These are phyloP conservation scores for Leishmania tropica DNA, from an alignment of 208 protist species.

Conservation along the genomic window DNA sequence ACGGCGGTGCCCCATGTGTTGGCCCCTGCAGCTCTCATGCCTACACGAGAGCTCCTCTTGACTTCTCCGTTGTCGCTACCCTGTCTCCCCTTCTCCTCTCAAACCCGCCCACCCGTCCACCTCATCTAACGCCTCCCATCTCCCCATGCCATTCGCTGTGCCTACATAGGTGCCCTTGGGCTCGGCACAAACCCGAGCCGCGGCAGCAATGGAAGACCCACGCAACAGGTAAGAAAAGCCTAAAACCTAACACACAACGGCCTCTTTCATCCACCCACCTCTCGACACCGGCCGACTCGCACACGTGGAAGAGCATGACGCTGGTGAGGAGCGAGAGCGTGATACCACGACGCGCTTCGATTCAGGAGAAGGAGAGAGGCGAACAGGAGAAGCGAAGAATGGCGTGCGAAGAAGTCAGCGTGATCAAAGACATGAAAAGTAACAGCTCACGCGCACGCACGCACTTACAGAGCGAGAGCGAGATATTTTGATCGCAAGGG, in stretches of 20 bases:
- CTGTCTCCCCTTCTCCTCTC: not conserved
- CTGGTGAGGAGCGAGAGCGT: not conserved
- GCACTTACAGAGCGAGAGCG: not conserved
- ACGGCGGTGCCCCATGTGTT: not conserved
- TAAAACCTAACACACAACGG: too few relatives aligned
- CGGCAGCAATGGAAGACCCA: too few relatives aligned
- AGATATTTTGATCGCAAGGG: not conserved
- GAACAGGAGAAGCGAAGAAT: not conserved
- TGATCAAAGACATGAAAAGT: not conserved
- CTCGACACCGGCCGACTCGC: not conserved
- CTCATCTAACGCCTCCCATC: not conserved
- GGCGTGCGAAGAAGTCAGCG: not conserved
- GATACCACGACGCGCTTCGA: not conserved
- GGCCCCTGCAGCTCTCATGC: too few relatives aligned
- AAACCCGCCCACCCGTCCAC: not conserved
- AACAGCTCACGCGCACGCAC: not conserved
- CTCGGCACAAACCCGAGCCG: too few relatives aligned
- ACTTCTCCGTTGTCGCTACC: not conserved
- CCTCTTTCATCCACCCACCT: too few relatives aligned
- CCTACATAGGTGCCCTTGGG: too few relatives aligned
- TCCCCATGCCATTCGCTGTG: too few relatives aligned
- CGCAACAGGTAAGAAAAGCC: too few relatives aligned
- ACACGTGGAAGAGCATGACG: too few relatives aligned
- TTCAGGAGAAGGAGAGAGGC: not conserved
- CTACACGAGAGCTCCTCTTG: not conserved